Conservation (phyloP, 768 basidiomycete species). For the Leccinellum luteum region DNA sequence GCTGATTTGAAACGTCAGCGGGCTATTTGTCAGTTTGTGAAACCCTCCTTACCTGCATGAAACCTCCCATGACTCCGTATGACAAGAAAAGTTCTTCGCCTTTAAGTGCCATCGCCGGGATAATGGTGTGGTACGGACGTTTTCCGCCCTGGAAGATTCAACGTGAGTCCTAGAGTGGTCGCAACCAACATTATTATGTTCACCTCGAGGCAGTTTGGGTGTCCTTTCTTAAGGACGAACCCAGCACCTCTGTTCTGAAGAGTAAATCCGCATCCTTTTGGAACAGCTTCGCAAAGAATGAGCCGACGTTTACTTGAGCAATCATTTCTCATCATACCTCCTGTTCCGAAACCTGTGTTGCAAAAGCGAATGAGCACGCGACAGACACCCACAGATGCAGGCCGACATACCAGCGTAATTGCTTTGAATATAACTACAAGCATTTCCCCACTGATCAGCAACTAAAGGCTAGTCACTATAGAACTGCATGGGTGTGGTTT, state of each 20-base stretch:
- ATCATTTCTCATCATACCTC: conserved; percentile 43
- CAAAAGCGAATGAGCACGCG: conserved; percentile 2
- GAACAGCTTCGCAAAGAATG: conserved; percentile 57
- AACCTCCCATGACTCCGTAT: conserved; percentile 91
- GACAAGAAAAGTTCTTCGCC: conserved; percentile 82
- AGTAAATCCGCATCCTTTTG: conserved; percentile 93
- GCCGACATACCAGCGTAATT: conserved; percentile 68
- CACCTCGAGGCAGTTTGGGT: conserved; percentile 83
- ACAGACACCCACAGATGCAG: not conserved
- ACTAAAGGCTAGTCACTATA: conserved; percentile 40
- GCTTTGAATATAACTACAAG: conserved; percentile 86
- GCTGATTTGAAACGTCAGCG: conserved; percentile 41
- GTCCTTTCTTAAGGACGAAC: conserved; percentile 75
- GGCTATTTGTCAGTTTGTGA: not conserved
- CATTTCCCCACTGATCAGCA: conserved; percentile 85
- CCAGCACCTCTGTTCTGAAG: conserved; percentile 91
- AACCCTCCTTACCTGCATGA: conserved; percentile 63
- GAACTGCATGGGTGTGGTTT: not conserved
- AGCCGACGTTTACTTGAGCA: not conserved
- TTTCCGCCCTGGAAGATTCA: conserved; percentile 62
- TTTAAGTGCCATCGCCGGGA: conserved; percentile 80
- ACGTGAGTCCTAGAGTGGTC: not conserved
- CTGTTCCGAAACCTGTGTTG: conserved; percentile 80
- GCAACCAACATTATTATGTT: not conserved
- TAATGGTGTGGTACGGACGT: conserved; percentile 90